Evolutionary conservation across 2,329 filamentous ascomycete genomes (phyloP), one percentile per base, ranked within the genome.

Genomic region (Colletotrichum sp.): DNA sequence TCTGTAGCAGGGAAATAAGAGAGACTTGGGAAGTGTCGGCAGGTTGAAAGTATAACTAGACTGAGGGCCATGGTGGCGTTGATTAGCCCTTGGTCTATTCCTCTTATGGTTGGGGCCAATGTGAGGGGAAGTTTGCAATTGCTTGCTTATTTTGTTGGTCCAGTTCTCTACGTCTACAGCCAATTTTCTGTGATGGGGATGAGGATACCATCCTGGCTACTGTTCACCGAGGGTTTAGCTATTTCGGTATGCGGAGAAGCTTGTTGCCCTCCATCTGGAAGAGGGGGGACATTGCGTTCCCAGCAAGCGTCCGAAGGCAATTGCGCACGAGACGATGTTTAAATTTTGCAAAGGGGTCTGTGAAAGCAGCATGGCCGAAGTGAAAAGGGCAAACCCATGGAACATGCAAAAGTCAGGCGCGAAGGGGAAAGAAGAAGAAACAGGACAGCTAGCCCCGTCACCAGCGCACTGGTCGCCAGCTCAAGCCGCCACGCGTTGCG

Each of bases 41-140:
- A 48, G 28, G 27, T 61, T 34, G 34, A 73, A 36, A 65, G 73
- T 72, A 36, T 72, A 65, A 48, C 15, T 30, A 32, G 58, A 25
- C 32, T 18, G 43, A 43, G 64, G 70, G 27, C 73, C 64, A 70
- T 68, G 73, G 64, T 68, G 73, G 64, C 64, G 34, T 68, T 73
- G 43, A 56, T 67, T 66, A 66, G n/a, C n/a, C 34, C 61, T 71
- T 43, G 9, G 62, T 34, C 64, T 43, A 67, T 68, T 61, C 64
- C 64, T 67, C 5, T 39, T 43, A n/a, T 70, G 60, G 71, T 30
- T 48, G 48, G 27, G 34, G n/a, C 68, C 30, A 64, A 58, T 32
- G 66, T 61, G 56, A 32, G n/a, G 12, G 36, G 56, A 55, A 55
- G 56, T n/a, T 12, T 69, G 34, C 43, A 48, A 48, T 48, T 48